These are phyloP conservation scores for Arachnomyces sp. DNA, from an alignment of 2,329 filamentous ascomycete species.

Conservation along the genomic window DNA sequence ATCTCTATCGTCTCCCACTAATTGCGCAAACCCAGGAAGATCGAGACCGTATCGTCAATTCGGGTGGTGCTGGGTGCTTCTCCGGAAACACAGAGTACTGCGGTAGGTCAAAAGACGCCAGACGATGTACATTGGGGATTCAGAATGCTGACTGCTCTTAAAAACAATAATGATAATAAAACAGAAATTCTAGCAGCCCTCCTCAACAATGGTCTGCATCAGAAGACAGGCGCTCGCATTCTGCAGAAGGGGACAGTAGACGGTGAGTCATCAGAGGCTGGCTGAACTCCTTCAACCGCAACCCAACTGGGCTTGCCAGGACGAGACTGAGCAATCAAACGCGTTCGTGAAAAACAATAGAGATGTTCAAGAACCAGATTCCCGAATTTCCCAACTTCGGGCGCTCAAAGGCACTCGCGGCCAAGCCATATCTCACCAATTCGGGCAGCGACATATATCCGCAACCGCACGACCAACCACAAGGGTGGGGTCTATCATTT, in stretches of 20 bases:
- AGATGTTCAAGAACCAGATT: slow-evolving; percentile 61
- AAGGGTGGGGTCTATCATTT: slow-evolving; percentile 59
- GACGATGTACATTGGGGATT: no score
- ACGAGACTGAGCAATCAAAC: no score
- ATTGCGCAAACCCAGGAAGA: slow-evolving; percentile 39
- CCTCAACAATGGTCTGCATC: slow-evolving; percentile 57
- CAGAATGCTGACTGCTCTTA: slow-evolving; percentile 1
- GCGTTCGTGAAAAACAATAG: no score
- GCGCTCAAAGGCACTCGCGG: slow-evolving; percentile 36
- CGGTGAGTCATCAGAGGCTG: no score
- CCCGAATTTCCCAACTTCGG: slow-evolving; percentile 48
- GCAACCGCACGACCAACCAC: slow-evolving; percentile 38
- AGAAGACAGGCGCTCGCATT: slow-evolving; percentile 48
- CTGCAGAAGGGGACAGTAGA: slow-evolving; percentile 52
- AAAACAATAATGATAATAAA: no score
- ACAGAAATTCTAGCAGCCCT: slow-evolving; percentile 54
- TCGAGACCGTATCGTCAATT: slow-evolving; percentile 44
- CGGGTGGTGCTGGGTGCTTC: slow-evolving; percentile 56
- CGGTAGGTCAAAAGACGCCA: no score
- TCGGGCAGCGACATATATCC: slow-evolving; percentile 45
- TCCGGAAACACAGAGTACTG: slow-evolving; percentile 53
- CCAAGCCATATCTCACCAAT: slow-evolving; percentile 46
- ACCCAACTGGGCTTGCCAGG: no score
- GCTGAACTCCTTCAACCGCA: no score
- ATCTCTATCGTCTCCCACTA: slow-evolving; percentile 44